Evolutionary conservation across 805 yeast species (phyloP).

Genomic region (Ogataea ramenticola): DNA sequence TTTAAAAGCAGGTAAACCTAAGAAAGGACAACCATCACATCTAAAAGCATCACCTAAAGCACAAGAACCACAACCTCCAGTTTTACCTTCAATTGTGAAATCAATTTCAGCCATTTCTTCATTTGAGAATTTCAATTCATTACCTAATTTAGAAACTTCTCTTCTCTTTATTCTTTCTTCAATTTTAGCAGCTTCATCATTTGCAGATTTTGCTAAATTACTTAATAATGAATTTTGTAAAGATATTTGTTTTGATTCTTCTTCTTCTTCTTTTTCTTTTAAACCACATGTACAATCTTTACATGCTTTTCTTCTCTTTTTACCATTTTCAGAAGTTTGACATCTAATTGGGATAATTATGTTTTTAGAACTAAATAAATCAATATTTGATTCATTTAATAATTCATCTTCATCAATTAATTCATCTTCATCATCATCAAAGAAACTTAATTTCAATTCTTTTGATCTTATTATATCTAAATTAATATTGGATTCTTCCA

Average conservation of each 20-base stretch:
- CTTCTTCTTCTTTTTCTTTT: slow-evolving; percentile 76
- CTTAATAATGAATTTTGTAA: slow-evolving; percentile 39
- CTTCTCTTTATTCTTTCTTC: slow-evolving; percentile 37
- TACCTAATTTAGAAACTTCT: slow-evolving; percentile 15
- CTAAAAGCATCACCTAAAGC: slow-evolving; percentile 97
- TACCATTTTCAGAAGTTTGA: slow-evolving; percentile 28
- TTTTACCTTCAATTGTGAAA: slow-evolving; percentile 93
- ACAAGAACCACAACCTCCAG: slow-evolving; percentile 97
- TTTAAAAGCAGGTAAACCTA: slow-evolving; percentile 96
- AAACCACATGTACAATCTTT: slow-evolving; percentile 98
- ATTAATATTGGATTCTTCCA: slow-evolving; percentile 37
- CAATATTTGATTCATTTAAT: slow-evolving; percentile 26
- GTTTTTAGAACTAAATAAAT: slow-evolving; percentile 16
- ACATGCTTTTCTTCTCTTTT: slow-evolving; percentile 83
- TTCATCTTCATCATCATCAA: slow-evolving; percentile 32
- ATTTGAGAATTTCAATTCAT: slow-evolving; percentile 42
- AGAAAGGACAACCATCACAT: slow-evolving; percentile 96
- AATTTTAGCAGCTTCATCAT: slow-evolving; percentile 44
- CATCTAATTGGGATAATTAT: slow-evolving; percentile 55
- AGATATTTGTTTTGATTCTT: slow-evolving; percentile 36
- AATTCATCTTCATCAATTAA: slow-evolving; percentile 21
- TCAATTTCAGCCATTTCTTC: slow-evolving; percentile 86
- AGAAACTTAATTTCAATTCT: slow-evolving; percentile 44
- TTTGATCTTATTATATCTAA: too few species aligned
- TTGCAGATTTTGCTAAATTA: slow-evolving; percentile 43